Percentiles rank a stretch among this genome's conserved stretches.
These are phyloP conservation scores for Aspergillus quadricinctus DNA, from an alignment of 2,329 filamentous ascomycete genomes.

Conservation along the genomic window DNA sequence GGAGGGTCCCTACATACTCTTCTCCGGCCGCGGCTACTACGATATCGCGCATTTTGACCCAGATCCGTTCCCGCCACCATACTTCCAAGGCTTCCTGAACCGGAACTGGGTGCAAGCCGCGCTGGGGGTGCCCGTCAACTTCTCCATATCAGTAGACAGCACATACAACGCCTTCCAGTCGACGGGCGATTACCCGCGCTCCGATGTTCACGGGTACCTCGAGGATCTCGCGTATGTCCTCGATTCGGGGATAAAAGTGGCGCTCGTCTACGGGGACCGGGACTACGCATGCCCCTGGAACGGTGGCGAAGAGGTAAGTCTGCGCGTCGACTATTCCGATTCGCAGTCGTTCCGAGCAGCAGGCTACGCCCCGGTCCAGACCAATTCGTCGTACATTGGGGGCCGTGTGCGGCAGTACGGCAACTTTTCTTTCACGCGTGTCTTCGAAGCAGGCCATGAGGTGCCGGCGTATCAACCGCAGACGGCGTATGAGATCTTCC, in stretches of 20 bases:
- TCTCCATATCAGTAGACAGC: slow-evolving; percentile 42
- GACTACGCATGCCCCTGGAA: slow-evolving; percentile 58
- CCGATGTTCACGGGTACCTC: slow-evolving; percentile 39
- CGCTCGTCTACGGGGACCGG: slow-evolving; percentile 55
- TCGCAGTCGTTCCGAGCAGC: slow-evolving; percentile 45
- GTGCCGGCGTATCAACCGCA: slow-evolving; percentile 54
- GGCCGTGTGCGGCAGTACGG: slow-evolving; percentile 46
- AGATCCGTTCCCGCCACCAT: slow-evolving; percentile 52
- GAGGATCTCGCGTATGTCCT: slow-evolving; percentile 46
- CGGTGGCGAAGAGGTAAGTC: slow-evolving; percentile 50
- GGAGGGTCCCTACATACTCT: slow-evolving; percentile 41
- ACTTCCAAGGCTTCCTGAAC: slow-evolving; percentile 54
- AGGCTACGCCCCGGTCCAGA: slow-evolving; percentile 46
- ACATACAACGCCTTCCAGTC: slow-evolving; percentile 45
- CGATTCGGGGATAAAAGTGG: slow-evolving; percentile 54
- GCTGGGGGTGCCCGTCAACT: slow-evolving; percentile 59
- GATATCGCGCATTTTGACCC: slow-evolving; percentile 51
- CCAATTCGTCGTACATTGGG: slow-evolving; percentile 42
- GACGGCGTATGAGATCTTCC: slow-evolving; percentile 52
- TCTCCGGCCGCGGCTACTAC: slow-evolving; percentile 50
- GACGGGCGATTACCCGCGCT: slow-evolving; percentile 47
- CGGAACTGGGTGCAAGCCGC: slow-evolving; percentile 53
- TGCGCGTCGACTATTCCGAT: slow-evolving; percentile 46
- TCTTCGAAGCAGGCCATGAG: slow-evolving; percentile 47
- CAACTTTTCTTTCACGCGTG: slow-evolving; percentile 47